Base-by-base conservation (phyloP, 169 alveolate genomes). In the Plasmodium falciparum region DNA sequence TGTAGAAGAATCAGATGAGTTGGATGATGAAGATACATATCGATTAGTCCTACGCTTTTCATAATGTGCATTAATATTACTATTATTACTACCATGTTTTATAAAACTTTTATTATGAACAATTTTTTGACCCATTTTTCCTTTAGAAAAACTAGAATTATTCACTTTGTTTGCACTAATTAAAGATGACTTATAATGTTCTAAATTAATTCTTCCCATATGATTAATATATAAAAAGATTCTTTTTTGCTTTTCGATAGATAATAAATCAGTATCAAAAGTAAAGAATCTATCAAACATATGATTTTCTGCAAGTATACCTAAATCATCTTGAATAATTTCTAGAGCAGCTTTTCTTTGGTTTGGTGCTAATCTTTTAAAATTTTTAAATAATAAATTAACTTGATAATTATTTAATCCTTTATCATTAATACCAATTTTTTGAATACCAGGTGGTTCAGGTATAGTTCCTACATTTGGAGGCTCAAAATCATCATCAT, bases 261-360 rank as follows among this genome's bases (percentile, higher is more conserved):
- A 94, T 52, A 95, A 93, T 73, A 95, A 75, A 56, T 92, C 97
- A 3, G 96, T 95, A 75, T 95, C 97, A 74, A 95, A 93, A 15
- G 93, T 70, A 88, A 95, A 95, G 54, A 85, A 56, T 47, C 73
- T 88, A 83, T 93, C 97, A 76, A 86, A 66, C 94, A 92, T 93
- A 69, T 94, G 93, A 88, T 76, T 91, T 58, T 94, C 97, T 20
- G 97, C 97, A 33, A 95, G 78, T 59, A 95, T 95, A 13, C 97
- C 97, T 45, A 95, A 93, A 73, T 95, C 97, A 59, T 95, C 97
- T 73, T 95, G 97, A 22, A 95, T 89, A 20, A 95, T 95, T 73
- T 95, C 97, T 78, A 95, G 62, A 13, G 97, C 97, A 17, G 97
- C 97, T 74, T 90, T 91, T 71, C 97, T 90, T 69, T 95, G 97